A percentile compares a stretch with the other conserved stretches of the same genome.
These are phyloP conservation scores for Heterobasidion parviporum DNA, from an alignment of 1,284 basidiomycete species.

Conservation along the genomic window DNA sequence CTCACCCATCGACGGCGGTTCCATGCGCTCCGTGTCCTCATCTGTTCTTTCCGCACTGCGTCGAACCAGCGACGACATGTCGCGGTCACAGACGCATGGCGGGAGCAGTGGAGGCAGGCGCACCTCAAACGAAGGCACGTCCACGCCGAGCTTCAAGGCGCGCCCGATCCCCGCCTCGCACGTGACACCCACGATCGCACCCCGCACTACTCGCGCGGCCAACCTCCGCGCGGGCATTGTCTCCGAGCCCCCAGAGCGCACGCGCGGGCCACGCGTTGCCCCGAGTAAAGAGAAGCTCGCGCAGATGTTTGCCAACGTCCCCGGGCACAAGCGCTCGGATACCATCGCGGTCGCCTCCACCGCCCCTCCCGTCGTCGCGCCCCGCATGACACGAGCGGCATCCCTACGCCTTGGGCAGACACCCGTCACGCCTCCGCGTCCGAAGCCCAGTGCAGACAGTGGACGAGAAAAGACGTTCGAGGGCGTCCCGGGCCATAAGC, in stretches of 20 bases:
- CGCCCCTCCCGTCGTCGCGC: constrained; percentile 61
- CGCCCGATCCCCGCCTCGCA: constrained; percentile 61
- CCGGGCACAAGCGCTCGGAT: constrained; percentile 64
- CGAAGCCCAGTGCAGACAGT: constrained; percentile 18
- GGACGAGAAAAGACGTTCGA: constrained; percentile 42
- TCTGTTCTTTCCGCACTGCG: constrained; percentile 38
- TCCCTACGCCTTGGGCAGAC: constrained; percentile 49
- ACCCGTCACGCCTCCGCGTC: constrained; percentile 15
- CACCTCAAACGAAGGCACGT: constrained; percentile 20
- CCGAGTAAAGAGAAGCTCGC: constrained; percentile 50
- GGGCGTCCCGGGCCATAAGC: constrained; percentile 76
- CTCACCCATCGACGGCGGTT: constrained; percentile 21
- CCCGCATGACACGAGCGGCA: constrained; percentile 68
- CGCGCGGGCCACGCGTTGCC: constrained; percentile 30
- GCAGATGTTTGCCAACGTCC: constrained; percentile 64
- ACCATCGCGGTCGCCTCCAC: constrained; percentile 67
- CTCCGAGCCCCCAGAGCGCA: constrained; percentile 20
- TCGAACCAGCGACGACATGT: constrained; percentile 26
- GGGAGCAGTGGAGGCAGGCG: constrained; percentile 19
- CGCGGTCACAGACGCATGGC: constrained; percentile 9
- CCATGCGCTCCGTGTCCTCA: constrained; percentile 38
- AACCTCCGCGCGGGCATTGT: constrained; percentile 58
- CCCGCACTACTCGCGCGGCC: constrained; percentile 71
- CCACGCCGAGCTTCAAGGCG: constrained; percentile 51
- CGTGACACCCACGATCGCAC: constrained; percentile 58